These are phyloP conservation scores for Lactarius hatsudake DNA, from an alignment of 768 basidiomycete species.

Conservation along the genomic window DNA sequence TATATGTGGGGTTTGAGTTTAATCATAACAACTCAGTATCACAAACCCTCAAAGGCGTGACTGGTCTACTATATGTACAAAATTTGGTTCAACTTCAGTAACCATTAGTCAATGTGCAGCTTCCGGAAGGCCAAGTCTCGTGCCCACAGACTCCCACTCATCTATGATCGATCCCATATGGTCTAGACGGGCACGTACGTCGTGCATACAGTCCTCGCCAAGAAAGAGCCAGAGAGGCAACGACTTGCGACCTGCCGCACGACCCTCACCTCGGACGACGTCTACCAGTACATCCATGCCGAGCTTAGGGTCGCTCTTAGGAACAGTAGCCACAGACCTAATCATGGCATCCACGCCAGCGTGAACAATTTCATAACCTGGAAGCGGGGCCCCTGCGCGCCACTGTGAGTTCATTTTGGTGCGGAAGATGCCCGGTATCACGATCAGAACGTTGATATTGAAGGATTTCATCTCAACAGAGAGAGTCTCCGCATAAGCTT, in stretches of 20 bases:
- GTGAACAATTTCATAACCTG: conserved; percentile 28
- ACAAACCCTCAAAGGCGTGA: not conserved
- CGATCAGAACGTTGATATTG: conserved; percentile 32
- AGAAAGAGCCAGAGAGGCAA: conserved; percentile 31
- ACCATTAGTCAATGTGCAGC: not conserved
- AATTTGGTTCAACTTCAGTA: not conserved
- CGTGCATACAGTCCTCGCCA: conserved; percentile 30
- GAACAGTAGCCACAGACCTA: conserved; percentile 9
- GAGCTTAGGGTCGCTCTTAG: conserved; percentile 31
- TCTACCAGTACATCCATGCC: conserved; percentile 32
- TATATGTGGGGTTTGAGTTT: not conserved
- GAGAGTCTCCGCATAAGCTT: conserved; percentile 33
- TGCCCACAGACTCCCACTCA: not conserved
- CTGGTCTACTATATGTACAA: not conserved
- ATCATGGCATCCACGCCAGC: conserved; percentile 2
- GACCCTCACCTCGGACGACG: conserved; percentile 32
- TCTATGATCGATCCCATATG: not conserved
- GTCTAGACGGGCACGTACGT: conserved; percentile 23
- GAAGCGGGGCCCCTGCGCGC: conserved; percentile 14
- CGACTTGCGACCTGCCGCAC: conserved; percentile 26
- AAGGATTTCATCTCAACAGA: conserved; percentile 31
- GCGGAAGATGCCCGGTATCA: conserved; percentile 32
- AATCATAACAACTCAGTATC: not conserved
- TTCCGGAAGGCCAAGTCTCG: not conserved
- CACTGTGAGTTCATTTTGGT: conserved; percentile 22